A percentile compares a stretch with the other conserved stretches of the same genome.
phyloP scores from a whole-genome alignment of 495 filamentous ascomycete genomes.

The Neurospora sp. region DNA sequence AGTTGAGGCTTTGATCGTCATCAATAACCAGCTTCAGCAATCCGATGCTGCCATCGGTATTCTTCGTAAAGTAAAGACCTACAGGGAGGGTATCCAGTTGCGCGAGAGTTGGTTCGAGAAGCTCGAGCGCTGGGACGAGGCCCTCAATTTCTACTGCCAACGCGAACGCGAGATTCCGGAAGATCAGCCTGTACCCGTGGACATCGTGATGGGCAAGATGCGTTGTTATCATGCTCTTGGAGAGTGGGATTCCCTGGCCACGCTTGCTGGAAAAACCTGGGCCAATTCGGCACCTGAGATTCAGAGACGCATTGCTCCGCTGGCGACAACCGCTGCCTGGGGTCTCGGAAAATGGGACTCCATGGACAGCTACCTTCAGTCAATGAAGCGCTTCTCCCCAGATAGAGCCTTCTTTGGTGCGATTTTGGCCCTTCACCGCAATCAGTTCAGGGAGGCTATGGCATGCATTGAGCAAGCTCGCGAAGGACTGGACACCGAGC shows the following conservation, averaged over 20 bases:
- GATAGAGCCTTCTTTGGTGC: conserved; percentile 97
- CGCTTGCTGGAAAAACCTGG: conserved; percentile 88
- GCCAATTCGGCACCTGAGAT: conserved; percentile 73
- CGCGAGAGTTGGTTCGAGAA: conserved; percentile 99
- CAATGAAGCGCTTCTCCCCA: conserved; percentile 86
- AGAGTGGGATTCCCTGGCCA: conserved; percentile 88
- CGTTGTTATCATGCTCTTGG: conserved; percentile 93
- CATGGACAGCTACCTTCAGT: conserved; percentile 91
- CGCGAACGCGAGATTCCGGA: conserved; percentile 58
- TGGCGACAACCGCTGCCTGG: conserved; percentile 97
- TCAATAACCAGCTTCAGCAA: conserved; percentile 97
- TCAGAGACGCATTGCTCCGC: conserved; percentile 75
- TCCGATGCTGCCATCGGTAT: conserved; percentile 97
- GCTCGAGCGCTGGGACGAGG: conserved; percentile 95
- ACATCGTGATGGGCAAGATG: conserved; percentile 99
- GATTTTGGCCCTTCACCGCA: conserved; percentile 85
- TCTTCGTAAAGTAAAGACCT: conserved; percentile 83
- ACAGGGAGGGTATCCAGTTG: conserved; percentile 80
- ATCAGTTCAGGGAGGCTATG: conserved; percentile 82
- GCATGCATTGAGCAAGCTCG: conserved; percentile 81
- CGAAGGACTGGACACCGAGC: conserved; percentile 86
- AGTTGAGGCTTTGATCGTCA: conserved; percentile 92
- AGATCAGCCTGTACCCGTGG: conserved; percentile 56
- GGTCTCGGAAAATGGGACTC: conserved; percentile 91
- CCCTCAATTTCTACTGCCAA: conserved; percentile 80